Base-by-base conservation (phyloP, 1,284 basidiomycete species). In the Trichosporon ovoides region DNA sequence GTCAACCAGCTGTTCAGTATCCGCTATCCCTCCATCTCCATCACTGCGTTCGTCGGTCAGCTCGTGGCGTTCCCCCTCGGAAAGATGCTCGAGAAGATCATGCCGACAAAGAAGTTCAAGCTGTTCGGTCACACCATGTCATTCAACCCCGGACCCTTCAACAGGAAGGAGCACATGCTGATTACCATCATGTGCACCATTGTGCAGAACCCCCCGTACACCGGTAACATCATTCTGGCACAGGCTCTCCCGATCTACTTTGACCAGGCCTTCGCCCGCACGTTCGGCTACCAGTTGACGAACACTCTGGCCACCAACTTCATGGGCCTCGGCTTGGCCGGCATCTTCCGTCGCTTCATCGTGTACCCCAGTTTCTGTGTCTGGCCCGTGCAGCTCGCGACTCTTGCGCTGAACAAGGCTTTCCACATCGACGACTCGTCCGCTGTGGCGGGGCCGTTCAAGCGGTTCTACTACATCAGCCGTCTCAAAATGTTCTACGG, bases 1-100 rank as follows among this genome's bases (percentile, higher is more conserved):
- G 76, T 93, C 52, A 88, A 89, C 53, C 77, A 82, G 35, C 58
- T 67, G 61, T 86, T 66, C 79, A 60, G 55, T 80, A 64, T 68
- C 46, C 66, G 72, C 52, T 61, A 69, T 36, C 72, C 72, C 14
- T 34, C 59, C 33, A 63, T 74, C 38, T 50, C 57, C n/a, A 58
- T 74, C 46, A 57, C 60, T 13, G 55, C 68, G 4, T 60, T 63
- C 50, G 67, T 71, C 16, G 69, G 65, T 3, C 73, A 74, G 59
- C 65, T 74, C 33, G 51, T 73, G 3, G 64, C 69, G 14, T 71
- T 66, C 57, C 72, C 72, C 12, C 38, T 64, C 14, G 72, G 72
- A 36, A 63, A 56, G 48, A 55, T 68, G 20, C 56, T 69, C 28
- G 66, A 56, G 12, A 56, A 57, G 38, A 22, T 49, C 35, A 50